phyloP scores from a whole-genome alignment of 495 filamentous ascomycete genomes.

The Penicillium paradoxum region DNA sequence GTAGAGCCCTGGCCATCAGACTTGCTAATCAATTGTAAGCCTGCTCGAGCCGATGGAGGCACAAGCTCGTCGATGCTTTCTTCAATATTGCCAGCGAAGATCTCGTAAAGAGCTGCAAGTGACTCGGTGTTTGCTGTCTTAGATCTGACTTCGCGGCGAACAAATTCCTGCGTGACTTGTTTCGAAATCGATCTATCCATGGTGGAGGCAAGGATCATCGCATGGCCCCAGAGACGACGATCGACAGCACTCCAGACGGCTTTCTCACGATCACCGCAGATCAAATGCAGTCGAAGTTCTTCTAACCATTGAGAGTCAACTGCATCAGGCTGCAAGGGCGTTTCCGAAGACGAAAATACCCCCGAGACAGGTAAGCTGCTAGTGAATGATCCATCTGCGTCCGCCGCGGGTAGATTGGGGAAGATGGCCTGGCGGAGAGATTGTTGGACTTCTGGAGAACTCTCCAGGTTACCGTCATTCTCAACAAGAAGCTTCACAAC shows the following conservation, averaged over 20 bases:
- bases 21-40: slow-evolving; percentile 81
- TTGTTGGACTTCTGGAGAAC: slow-evolving; percentile 64
- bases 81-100: slow-evolving; percentile 89
- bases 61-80: slow-evolving; percentile 96
- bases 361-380: slow-evolving; percentile 19
- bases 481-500: slow-evolving; percentile 75
- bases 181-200: slow-evolving; percentile 68
- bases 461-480: slow-evolving; percentile 76
- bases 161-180: slow-evolving; percentile 89
- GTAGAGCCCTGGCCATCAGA: slow-evolving; percentile 54
- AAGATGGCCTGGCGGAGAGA: slow-evolving; percentile 70
- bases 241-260: slow-evolving; percentile 96
- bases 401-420: slow-evolving; percentile 48
- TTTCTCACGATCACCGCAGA: slow-evolving; percentile 80
- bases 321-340: slow-evolving; percentile 48
- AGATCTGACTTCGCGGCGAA: slow-evolving; percentile 83
- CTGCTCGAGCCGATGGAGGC: slow-evolving; percentile 86
- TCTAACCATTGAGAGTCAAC: slow-evolving; percentile 63
- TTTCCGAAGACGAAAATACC: slow-evolving; percentile 25
- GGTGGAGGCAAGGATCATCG: slow-evolving; percentile 85
- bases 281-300: slow-evolving; percentile 62
- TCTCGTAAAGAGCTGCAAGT: slow-evolving; percentile 83
- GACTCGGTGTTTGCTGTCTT: slow-evolving; percentile 72
- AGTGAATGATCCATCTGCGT: slow-evolving; percentile 27
- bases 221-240: slow-evolving; percentile 90